Evolutionary conservation across 768 basidiomycete species (phyloP).

Genomic region (Tulasnella sp.): DNA sequence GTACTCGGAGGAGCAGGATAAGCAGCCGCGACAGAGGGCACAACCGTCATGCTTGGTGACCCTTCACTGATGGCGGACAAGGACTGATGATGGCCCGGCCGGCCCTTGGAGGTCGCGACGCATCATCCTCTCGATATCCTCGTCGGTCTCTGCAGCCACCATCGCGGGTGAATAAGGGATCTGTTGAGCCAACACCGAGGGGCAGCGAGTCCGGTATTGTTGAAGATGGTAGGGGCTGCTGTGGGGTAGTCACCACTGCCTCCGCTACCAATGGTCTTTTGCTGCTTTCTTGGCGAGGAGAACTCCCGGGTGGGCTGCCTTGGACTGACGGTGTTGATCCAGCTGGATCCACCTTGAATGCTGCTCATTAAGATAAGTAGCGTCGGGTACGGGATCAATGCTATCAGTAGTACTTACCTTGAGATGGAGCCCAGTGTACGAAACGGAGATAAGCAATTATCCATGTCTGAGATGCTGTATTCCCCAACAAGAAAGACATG

Average conservation of each 20-base stretch:
- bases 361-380: too few relatives aligned
- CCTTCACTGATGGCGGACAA: constrained; percentile 12
- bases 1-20: neutral
- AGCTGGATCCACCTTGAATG: neutral
- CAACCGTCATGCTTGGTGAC: neutral
- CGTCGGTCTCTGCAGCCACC: too few relatives aligned
- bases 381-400: too few relatives aligned
- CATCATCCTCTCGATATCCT: too few relatives aligned
- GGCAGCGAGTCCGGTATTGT: constrained; percentile 20
- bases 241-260: too few relatives aligned
- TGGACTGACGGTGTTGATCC: constrained; percentile 1
- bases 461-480: too few relatives aligned
- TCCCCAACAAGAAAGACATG: too few relatives aligned
- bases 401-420: too few relatives aligned
- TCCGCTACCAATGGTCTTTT: too few relatives aligned
- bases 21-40: neutral
- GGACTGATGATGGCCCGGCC: neutral
- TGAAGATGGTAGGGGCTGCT: constrained; percentile 20
- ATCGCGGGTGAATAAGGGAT: neutral
- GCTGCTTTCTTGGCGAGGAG: neutral
- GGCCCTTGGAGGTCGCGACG: neutral
- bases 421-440: too few relatives aligned
- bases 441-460: too few relatives aligned
- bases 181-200: constrained; percentile 11
- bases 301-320: neutral